Base-by-base conservation (phyloP, 2,329 filamentous ascomycete species). In the Fusarium denticulatum region DNA sequence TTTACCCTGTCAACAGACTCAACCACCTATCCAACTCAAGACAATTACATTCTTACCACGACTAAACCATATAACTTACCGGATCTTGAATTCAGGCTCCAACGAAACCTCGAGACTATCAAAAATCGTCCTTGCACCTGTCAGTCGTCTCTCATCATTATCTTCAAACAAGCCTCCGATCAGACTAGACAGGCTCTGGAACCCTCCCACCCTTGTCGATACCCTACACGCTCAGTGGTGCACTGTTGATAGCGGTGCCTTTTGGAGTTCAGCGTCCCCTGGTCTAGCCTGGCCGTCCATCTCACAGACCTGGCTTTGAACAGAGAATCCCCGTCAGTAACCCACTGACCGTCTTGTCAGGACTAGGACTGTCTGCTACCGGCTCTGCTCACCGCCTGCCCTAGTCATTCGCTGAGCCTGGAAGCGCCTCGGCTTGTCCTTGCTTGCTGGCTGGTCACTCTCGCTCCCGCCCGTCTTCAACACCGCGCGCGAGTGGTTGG, bases 361-460 rank as follows among this genome's bases (percentile, higher is more conserved):
- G 59, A 65, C 46, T 67, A 74, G 68, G 52, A 69, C 68, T 72
- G 49, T 22, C 59, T 64, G 57, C 32, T 55, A 40, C 47, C 74
- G 74, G 69, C 73, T 64, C 67, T 58, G 64, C 67, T 78, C 75
- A 78, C 75, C 76, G 76, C 76, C 76, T 77, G 73, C 76, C 76
- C 60, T 71, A 69, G 64, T 73, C 76, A 70, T 74, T 77, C 68
- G 64, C 63, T 72, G 70, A 64, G 67, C 66, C 42, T 67, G 47
- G 67, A 71, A 42, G 56, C 61, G 71, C 68, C 52, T 72, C 64
- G 60, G 64, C 69, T 62, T 61, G 65, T 49, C 56, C 52, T 58
- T 55, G 64, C 47, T 55, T 50, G 56, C 56, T 67, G 43, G 64
- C 56, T 67, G 43, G 36, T 55, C 55, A 43, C 71, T 73, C 65